A percentile compares a stretch with the other conserved stretches of the same genome.
Conservation (phyloP, 805 yeast species). For the Komagataella mondaviorum region DNA sequence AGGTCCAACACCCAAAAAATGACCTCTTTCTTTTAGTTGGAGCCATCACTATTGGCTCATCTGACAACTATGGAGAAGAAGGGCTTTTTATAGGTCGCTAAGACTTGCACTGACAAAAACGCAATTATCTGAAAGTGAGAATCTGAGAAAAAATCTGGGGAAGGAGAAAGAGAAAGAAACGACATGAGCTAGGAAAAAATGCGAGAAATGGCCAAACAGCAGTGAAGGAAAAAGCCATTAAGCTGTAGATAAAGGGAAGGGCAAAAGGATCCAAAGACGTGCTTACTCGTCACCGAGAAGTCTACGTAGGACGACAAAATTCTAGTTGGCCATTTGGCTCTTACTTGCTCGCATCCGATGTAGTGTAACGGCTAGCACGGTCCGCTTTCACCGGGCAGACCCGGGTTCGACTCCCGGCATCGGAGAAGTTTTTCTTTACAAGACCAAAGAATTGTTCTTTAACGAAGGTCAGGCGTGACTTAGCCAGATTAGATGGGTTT, state of each 20-base stretch:
- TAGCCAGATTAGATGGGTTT: too few species aligned
- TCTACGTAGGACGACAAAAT: neutral
- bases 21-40: conserved; percentile 11
- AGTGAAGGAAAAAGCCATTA: too few species aligned
- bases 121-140: neutral
- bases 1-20: conserved; percentile 44
- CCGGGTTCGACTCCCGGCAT: conserved; percentile 85
- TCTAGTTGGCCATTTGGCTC: neutral
- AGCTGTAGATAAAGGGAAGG: too few species aligned
- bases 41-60: neutral
- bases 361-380: conserved; percentile 82
- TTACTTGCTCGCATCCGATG: conserved; percentile 31
- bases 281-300: too few species aligned
- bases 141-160: neutral
- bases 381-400: conserved; percentile 79
- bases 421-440: conserved; percentile 26
- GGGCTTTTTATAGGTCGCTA: neutral
- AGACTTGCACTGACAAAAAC: neutral
- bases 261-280: too few species aligned
- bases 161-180: neutral
- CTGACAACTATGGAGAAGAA: neutral
- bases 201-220: neutral
- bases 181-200: neutral
- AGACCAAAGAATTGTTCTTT: too few species aligned
- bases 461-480: too few species aligned